A percentile compares a stretch with the other conserved stretches of the same genome.
These are phyloP conservation scores for Dorcoceras hygrometricum DNA, from an alignment of 257 asterid genomes.

Conservation along the genomic window DNA sequence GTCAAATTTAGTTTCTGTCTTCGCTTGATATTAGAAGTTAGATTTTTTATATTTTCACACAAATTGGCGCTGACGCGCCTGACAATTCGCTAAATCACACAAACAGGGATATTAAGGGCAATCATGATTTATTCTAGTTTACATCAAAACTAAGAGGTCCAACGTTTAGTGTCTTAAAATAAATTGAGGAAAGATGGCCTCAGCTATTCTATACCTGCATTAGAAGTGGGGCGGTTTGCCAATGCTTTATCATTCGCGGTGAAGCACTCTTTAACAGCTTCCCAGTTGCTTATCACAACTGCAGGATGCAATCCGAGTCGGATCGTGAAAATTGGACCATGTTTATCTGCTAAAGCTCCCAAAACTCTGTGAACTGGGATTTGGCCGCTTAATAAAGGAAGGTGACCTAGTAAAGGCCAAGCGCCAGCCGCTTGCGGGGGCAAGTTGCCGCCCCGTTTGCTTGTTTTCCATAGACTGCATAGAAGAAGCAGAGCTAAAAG, in stretches of 20 bases:
- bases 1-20: too few species aligned
- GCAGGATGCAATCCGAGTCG: constrained; percentile 35
- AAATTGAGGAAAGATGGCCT: too few species aligned
- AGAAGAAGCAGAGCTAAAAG: constrained; percentile 20
- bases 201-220: constrained; percentile 7
- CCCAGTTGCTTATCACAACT: constrained; percentile 43
- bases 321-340: constrained; percentile 46
- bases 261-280: constrained; percentile 56
- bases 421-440: constrained; percentile 50
- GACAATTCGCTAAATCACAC: too few species aligned
- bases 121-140: too few species aligned
- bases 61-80: too few species aligned
- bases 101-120: too few species aligned
- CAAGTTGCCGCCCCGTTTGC: background rate
- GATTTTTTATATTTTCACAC: too few species aligned
- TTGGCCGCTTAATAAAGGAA: constrained; percentile 30
- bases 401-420: constrained; percentile 65
- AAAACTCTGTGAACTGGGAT: constrained; percentile 23
- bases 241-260: constrained; percentile 45
- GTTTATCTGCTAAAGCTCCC: constrained; percentile 40
- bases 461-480: constrained; percentile 15
- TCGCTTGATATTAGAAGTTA: too few species aligned
- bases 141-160: too few species aligned
- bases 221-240: constrained; percentile 36
- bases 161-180: too few species aligned